Percentiles rank a stretch among this genome's conserved stretches.
Conservation (phyloP, 345 rosid species). For the Mallotus nudiflorus region DNA sequence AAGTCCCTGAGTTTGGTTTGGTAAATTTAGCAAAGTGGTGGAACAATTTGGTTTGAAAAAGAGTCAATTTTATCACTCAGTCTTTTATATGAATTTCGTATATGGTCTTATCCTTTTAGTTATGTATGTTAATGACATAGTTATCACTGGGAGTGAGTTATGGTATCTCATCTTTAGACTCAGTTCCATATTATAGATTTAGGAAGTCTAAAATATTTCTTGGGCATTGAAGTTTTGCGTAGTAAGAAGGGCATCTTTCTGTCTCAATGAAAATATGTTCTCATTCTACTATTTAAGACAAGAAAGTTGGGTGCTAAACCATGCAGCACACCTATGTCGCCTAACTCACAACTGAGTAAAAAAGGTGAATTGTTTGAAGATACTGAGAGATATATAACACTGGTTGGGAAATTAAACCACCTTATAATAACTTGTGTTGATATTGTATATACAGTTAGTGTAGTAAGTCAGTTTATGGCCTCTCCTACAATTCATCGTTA, state of each 20-base stretch:
- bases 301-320: too few relatives aligned
- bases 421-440: neutral
- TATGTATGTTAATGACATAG: neutral
- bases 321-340: too few relatives aligned
- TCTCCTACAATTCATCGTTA: neutral
- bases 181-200: neutral
- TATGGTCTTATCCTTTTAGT: neutral
- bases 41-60: too few relatives aligned
- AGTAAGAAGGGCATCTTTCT: neutral
- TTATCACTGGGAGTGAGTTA: neutral
- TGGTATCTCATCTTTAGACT: neutral
- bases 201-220: neutral
- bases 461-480: neutral
- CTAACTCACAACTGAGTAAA: too few relatives aligned
- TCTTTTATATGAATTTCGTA: neutral
- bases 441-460: neutral
- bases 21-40: too few relatives aligned
- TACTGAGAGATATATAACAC: too few relatives aligned
- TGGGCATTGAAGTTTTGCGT: too few relatives aligned
- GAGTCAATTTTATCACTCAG: neutral
- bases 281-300: neutral
- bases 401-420: too few relatives aligned
- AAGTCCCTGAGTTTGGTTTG: too few relatives aligned
- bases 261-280: neutral
- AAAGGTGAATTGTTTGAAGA: too few relatives aligned